Evolutionary conservation across 1,284 basidiomycete genomes (phyloP).

Genomic region (Tylopilus sp.): DNA sequence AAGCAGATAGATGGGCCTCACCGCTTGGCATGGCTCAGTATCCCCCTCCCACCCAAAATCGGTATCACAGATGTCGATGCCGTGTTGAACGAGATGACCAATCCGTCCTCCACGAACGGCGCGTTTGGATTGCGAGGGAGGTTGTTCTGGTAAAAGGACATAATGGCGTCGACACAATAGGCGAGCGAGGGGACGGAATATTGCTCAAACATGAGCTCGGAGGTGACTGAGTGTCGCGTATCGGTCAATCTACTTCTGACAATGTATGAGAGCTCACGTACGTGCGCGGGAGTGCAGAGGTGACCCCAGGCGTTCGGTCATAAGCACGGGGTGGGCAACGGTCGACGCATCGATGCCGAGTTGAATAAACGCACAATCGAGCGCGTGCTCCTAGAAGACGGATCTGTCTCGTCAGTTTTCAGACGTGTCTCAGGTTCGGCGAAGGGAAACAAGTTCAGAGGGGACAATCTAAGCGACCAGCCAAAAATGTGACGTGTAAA

Average conservation of each 20-base stretch:
- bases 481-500: background rate
- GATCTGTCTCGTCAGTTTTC: constrained; percentile 12
- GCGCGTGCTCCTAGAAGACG: constrained; percentile 83
- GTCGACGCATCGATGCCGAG: constrained; percentile 85
- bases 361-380: constrained; percentile 93
- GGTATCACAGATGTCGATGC: constrained; percentile 91
- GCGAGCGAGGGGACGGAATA: constrained; percentile 90
- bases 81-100: constrained; percentile 88
- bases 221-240: constrained; percentile 67
- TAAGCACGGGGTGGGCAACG: constrained; percentile 92
- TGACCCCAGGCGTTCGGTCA: constrained; percentile 94
- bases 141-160: constrained; percentile 90
- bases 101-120: constrained; percentile 72
- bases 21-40: constrained; percentile 89
- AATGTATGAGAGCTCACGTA: constrained; percentile 54
- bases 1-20: constrained; percentile 45
- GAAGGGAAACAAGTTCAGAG: background rate
- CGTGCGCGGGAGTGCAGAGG: constrained; percentile 90
- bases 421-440: background rate
- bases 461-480: background rate
- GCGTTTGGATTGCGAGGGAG: constrained; percentile 42
- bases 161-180: constrained; percentile 92
- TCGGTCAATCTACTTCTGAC: background rate
- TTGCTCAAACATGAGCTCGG: constrained; percentile 96
- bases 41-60: constrained; percentile 81